phyloP scores from a whole-genome alignment of 352 stramenopile species.

The Globisporangium ultimum region DNA sequence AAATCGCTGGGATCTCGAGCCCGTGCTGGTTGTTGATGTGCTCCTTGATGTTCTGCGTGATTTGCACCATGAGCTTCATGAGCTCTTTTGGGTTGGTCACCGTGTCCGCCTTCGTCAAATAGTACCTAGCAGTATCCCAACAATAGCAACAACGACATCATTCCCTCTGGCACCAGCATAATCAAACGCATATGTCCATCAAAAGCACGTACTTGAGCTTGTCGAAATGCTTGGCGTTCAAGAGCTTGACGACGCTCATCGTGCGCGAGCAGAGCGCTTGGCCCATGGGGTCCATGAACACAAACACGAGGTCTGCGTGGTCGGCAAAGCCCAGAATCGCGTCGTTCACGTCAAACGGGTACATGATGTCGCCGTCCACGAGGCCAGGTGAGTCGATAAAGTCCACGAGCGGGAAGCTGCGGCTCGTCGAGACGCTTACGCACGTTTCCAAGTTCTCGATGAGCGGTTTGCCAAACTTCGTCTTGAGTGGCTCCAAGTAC shows the following conservation, averaged over 20 bases:
- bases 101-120: conserved; percentile 64
- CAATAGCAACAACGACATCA: neutral
- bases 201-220: conserved; percentile 30
- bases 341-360: conserved; percentile 66
- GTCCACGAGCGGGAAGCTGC: conserved; percentile 53
- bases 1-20: conserved; percentile 61
- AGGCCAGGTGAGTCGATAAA: conserved; percentile 74
- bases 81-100: conserved; percentile 56
- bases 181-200: no score
- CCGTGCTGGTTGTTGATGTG: conserved; percentile 69
- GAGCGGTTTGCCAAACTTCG: conserved; percentile 54
- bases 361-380: conserved; percentile 65
- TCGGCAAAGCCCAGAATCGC: conserved; percentile 55
- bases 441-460: conserved; percentile 59
- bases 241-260: conserved; percentile 62
- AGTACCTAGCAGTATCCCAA: conserved; percentile 31
- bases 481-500: conserved; percentile 45
- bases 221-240: conserved; percentile 51
- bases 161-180: neutral
- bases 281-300: conserved; percentile 66
- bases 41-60: conserved; percentile 64
- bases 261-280: conserved; percentile 63
- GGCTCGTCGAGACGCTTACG: conserved; percentile 51
- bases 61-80: conserved; percentile 68
- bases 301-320: conserved; percentile 57